Evolutionary conservation across 176 grass and related monocot species (phyloP).

Genomic region (Musa beccarii): DNA sequence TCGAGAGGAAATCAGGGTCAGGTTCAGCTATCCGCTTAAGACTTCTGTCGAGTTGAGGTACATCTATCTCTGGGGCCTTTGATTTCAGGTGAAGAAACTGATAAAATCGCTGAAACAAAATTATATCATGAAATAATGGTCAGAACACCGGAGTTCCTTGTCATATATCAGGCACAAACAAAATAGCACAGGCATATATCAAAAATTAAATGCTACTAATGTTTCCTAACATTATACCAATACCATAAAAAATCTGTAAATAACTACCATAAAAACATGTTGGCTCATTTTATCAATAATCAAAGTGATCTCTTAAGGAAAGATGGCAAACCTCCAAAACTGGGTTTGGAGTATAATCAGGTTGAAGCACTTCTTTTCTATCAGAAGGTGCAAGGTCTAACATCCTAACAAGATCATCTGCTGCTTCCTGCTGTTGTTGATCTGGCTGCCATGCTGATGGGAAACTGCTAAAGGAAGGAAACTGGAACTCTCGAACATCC

Average conservation of each 20-base stretch:
- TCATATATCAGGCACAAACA: conserved; percentile 9
- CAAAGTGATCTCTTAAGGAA: not conserved
- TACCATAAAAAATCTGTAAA: no score
- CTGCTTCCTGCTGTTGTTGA: conserved; percentile 69
- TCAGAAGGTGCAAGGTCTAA: conserved; percentile 69
- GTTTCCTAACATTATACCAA: no score
- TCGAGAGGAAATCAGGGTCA: conserved; percentile 42
- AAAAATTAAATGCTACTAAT: no score
- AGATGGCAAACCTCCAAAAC: conserved; percentile 48
- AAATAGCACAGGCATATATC: not conserved
- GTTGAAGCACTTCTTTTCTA: conserved; percentile 60
- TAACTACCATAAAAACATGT: no score
- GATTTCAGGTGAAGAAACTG: conserved; percentile 73
- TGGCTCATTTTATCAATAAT: not conserved
- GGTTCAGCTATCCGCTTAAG: conserved; percentile 61
- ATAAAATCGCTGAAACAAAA: conserved; percentile 62
- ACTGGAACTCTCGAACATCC: conserved; percentile 80
- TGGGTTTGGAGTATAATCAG: conserved; percentile 87
- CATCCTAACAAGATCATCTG: conserved; percentile 83
- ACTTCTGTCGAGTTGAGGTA: conserved; percentile 53
- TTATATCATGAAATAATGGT: not conserved
- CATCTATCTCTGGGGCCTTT: conserved; percentile 66
- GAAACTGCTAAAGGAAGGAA: conserved; percentile 60
- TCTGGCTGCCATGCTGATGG: conserved; percentile 55
- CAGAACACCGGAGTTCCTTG: conserved; percentile 8